Evolutionary conservation across 2,329 filamentous ascomycete genomes (phyloP), one percentile per base, ranked within the genome.

Genomic region (Curvularia sp.): DNA sequence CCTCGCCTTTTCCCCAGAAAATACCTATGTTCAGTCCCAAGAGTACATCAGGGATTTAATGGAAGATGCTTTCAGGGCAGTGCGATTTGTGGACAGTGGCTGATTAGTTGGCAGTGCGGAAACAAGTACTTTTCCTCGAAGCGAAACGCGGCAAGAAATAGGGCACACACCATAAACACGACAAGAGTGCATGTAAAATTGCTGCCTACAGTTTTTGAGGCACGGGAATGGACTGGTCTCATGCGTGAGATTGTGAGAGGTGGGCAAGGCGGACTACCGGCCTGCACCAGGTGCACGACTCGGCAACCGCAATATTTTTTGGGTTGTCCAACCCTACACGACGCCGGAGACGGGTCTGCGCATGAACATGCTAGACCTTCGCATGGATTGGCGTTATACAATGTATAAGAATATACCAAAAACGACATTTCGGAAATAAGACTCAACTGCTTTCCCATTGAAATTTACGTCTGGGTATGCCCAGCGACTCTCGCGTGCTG

Each of bases 121-220:
- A 94, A 83, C 91, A 97, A 81, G 95, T 99, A 31, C 85, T 99
- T 30, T 99, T 99, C 80, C 86, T 98, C 57, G 95, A 99, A 78
- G 88, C 91, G 75, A 97, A 96, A 77, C 90, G 92, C 76, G 89
- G 89, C 77, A 88, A 85, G 80, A 85, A 79, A 66, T 58, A 55
- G 43, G 31, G 31, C 28, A 15, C 15, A 10, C 12, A 31, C 10
- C 5, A 30, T 1, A 20, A 48, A 8, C 24, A 62, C 44, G 28
- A 51, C 10, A 43, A 15, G 18, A 49, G 39, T 42, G 42, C 38
- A 48, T 20, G 43, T 30, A 58, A 52, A n/a, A 28, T 3, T 12
- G 3, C 2, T 20, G 9, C n/a, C 3, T 15, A 41, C 4, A 9
- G 12, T 28, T 7, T 15, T 13, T n/a, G 5, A 28, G 26, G 33